Percentiles rank a stretch among this genome's conserved stretches.
phyloP scores from a whole-genome alignment of 139 green algal genomes.

The Nannochloris sp. region DNA sequence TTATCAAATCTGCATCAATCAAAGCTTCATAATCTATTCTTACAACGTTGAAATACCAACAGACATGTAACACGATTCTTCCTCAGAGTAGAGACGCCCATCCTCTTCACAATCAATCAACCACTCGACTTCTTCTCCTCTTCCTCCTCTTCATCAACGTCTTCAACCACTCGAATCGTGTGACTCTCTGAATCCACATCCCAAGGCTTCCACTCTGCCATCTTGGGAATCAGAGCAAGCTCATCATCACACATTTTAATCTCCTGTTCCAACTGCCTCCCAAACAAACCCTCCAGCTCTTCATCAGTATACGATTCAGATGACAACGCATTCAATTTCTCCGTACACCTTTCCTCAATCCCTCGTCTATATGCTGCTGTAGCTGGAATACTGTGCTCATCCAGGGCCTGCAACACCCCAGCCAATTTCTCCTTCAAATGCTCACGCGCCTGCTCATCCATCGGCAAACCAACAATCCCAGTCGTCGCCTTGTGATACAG shows the following conservation, averaged over 20 bases:
- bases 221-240: conserved; percentile 45
- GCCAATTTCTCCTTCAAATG: conserved; percentile 15
- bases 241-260: conserved; percentile 38
- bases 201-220: conserved; percentile 51
- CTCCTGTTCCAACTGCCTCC: conserved; percentile 39
- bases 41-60: no score
- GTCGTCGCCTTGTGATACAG: conserved; percentile 34
- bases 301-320: conserved; percentile 17
- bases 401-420: conserved; percentile 28
- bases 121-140: no score
- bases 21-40: not conserved
- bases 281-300: conserved; percentile 32
- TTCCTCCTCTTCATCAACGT: no score
- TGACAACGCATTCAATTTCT: conserved; percentile 23
- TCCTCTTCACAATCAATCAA: no score
- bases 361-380: conserved; percentile 27
- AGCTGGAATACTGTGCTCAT: conserved; percentile 24
- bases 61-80: no score
- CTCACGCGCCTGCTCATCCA: conserved; percentile 27
- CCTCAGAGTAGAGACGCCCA: no score
- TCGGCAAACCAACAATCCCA: conserved; percentile 40
- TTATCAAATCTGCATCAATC: conserved; percentile 25
- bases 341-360: conserved; percentile 31
- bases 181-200: conserved; percentile 33
- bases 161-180: conserved; percentile 8